Base-by-base conservation (phyloP, 2,329 filamentous ascomycete genomes). In the Ascochyta lentis region DNA sequence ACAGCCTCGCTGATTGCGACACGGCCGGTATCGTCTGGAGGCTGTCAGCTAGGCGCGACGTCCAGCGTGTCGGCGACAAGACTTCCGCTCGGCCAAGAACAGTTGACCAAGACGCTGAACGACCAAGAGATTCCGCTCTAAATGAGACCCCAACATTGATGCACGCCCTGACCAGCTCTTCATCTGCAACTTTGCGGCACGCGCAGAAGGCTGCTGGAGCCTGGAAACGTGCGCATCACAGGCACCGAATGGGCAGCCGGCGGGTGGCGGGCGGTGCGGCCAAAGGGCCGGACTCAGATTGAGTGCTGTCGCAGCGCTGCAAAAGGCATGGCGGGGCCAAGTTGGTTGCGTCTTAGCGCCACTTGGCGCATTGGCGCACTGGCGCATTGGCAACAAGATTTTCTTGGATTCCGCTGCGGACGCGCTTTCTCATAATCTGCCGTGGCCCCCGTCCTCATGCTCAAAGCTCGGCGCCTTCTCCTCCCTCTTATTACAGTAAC, bases 391-490 rank as follows among this genome's bases (percentile, higher is more conserved):
- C 16, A 23, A 23, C 44, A 42, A 26, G 43, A 26, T 49, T 49
- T 54, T 54, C 45, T 49, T 53, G 49, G 49, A 41, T 53, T 53
- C 49, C 42, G 49, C 42, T 46, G 34, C 42, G 43, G 43, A 37
- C 45, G 39, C 38, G 31, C 44, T 55, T 48, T 55, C 53, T 56
- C 48, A 51, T 56, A 51, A 56, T 40, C 45, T 49, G 51, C 45
- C 45, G 51, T 49, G 44, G 49, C 49, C 51, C 51, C 51, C 44
- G 33, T 44, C 51, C 37, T 48, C 13, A 35, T 49, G 50, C 44
- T 44, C 45, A 54, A 49, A 49, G 51, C 52, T 54, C 52, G 52
- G 52, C 52, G 45, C 45, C 40, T 49, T 54, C 53, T 41, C 38
- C 47, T 47, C 48, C 38, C 54, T 48, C 54, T 50, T 43, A 49